Conservation (phyloP, 2,329 filamentous ascomycete genomes). For the Penicillium digitatum region DNA sequence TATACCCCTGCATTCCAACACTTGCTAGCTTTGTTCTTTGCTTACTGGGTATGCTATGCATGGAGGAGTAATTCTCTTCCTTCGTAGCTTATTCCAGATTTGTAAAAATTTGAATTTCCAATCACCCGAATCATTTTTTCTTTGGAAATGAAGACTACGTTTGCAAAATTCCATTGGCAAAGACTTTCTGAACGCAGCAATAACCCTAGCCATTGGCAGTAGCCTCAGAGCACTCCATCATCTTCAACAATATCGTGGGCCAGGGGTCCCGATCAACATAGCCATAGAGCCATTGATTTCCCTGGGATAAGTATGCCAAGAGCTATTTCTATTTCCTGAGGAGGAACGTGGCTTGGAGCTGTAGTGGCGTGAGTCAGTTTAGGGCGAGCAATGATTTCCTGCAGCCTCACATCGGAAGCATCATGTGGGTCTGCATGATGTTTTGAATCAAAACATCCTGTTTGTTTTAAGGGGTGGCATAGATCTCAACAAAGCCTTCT, state of each 20-base stretch:
- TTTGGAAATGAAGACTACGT: not conserved
- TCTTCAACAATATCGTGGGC: not conserved
- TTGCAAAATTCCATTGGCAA: no score
- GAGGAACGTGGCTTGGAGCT: not conserved
- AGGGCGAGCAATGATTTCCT: not conserved
- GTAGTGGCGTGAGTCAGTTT: not conserved
- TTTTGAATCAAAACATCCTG: not conserved
- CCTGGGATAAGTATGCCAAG: not conserved
- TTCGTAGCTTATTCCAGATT: not conserved
- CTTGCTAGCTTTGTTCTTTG: not conserved
- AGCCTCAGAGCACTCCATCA: not conserved
- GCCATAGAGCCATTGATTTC: not conserved
- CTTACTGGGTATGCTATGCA: not conserved
- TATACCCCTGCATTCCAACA: slow-evolving; percentile 21
- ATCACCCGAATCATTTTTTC: not conserved
- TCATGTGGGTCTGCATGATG: not conserved
- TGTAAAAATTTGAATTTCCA: not conserved
- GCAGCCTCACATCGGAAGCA: not conserved
- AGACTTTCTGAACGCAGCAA: not conserved
- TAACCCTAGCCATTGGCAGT: not conserved
- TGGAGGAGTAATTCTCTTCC: not conserved
- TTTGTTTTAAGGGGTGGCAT: not conserved
- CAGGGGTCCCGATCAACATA: not conserved
- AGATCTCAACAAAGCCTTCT: not conserved
- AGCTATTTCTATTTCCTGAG: not conserved